A percentile compares a stretch with the other conserved stretches of the same genome.
These are phyloP conservation scores for Russula emetica DNA, from an alignment of 768 basidiomycete species.

Conservation along the genomic window DNA sequence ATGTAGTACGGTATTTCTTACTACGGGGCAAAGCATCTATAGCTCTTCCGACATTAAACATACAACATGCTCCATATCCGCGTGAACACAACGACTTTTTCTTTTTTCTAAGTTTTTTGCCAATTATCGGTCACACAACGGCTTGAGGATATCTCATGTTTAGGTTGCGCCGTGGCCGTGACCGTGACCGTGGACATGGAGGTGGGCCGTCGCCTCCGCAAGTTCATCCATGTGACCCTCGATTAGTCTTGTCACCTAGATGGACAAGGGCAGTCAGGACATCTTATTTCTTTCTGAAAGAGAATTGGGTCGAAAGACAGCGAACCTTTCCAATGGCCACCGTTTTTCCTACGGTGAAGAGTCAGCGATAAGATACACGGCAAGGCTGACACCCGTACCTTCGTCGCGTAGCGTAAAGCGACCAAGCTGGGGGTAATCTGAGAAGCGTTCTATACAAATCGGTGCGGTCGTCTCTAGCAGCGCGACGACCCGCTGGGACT, in stretches of 20 bases:
- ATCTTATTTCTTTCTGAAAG: background rate
- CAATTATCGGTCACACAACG: background rate
- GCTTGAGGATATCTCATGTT: background rate
- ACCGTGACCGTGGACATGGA: slow-evolving; percentile 28
- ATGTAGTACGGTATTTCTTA: background rate
- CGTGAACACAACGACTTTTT: background rate
- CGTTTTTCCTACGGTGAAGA: slow-evolving; percentile 58
- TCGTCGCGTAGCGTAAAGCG: slow-evolving; percentile 98
- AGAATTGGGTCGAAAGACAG: background rate
- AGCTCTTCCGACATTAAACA: background rate
- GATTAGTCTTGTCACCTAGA: slow-evolving; percentile 65
- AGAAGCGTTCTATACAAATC: slow-evolving; percentile 85
- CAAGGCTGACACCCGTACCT: slow-evolving; percentile 43
- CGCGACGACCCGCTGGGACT: slow-evolving; percentile 89
- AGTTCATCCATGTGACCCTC: slow-evolving; percentile 55
- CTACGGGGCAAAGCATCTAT: background rate
- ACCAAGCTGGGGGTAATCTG: slow-evolving; percentile 89
- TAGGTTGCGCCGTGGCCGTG: background rate
- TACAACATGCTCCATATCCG: slow-evolving; percentile 9
- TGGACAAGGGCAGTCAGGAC: background rate
- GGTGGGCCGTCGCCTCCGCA: slow-evolving; percentile 52
- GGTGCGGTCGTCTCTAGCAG: slow-evolving; percentile 77
- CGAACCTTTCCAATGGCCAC: slow-evolving; percentile 86
- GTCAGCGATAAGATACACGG: background rate
- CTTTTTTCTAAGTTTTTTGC: background rate